phyloP scores from a whole-genome alignment of 345 rosid species.

The Rhodomyrtus tomentosa region DNA sequence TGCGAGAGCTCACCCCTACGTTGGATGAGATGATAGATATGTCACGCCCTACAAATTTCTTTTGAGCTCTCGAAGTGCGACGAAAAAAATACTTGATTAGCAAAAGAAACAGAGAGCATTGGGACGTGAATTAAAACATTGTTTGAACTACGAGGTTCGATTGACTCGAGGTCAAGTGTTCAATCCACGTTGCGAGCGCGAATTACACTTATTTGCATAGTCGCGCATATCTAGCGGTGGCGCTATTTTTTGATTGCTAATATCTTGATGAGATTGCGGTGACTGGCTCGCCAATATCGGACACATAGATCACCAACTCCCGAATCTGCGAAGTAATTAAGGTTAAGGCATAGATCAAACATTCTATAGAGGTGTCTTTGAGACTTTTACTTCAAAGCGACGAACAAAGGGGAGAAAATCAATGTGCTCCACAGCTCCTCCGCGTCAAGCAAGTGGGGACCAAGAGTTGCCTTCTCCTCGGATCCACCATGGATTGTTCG shows the following conservation, averaged over 20 bases:
- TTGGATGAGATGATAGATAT: not conserved
- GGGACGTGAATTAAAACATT: not conserved
- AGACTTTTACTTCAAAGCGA: not conserved
- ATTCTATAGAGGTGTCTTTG: not conserved
- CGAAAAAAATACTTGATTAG: not conserved
- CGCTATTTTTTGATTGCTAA: not conserved
- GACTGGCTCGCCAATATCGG: not conserved
- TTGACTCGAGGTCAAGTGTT: not conserved
- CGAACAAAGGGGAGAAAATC: not conserved
- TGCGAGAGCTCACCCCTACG: not conserved
- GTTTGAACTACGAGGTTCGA: not conserved
- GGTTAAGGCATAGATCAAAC: not conserved
- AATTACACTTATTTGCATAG: not conserved
- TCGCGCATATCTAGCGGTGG: fast-evolving
- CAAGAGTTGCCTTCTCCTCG: not conserved
- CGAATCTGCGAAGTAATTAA: no score
- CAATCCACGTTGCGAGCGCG: not conserved
- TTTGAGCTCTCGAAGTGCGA: not conserved
- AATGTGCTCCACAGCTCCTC: not conserved
- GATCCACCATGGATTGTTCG: not conserved
- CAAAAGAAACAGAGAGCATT: not conserved
- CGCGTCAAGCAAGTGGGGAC: not conserved
- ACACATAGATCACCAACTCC: no score
- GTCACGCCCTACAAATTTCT: not conserved
- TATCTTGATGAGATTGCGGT: fast-evolving